Evolutionary conservation across 2,329 filamentous ascomycete species (phyloP), one percentile per base, ranked within the genome.

Genomic region (Fusarium redolens): DNA sequence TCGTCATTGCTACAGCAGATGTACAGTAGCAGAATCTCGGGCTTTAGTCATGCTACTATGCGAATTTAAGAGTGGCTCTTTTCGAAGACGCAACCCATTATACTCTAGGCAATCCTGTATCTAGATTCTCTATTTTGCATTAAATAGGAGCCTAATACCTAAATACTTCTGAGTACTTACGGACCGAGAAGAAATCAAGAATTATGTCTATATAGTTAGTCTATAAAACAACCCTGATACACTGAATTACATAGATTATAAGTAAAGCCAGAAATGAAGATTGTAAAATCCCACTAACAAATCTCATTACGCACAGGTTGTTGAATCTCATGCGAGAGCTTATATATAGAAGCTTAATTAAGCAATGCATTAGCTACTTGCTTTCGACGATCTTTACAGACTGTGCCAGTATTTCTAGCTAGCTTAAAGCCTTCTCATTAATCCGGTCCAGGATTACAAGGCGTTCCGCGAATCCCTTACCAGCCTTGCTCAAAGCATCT

Each of bases 351-450:
- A 50, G 22, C 28, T 28, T 28, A 28, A 7, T 10, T 13, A 4
- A n/a, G 20, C 15, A 22, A 50, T 33, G 30, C 15, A 22, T 50
- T 4, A 22, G 11, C 17, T 22, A 7, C n/a, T 33, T 13, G 11
- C 14, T n/a, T 33, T n/a, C n/a, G 4, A 11, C 3, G 4, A 17
- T 2, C 1, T 4, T 8, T 8, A 8, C 11, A 17, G 18, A 33
- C 2, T 33, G 5, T 8, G 12, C 20, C 1, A 5, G 15, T 15
- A 7, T 18, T 50, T 4, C 7, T 12, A 33, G 7, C 31, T 25
- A 37, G 17, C 17, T 52, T 25, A 37, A 15, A 15, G 22, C 31
- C n/a, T 37, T 37, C 17, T 52, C 48, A 52, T 14, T 35, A 3
- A 52, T 37, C 12, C 31, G 48, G 9, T 52, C 48, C 22, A 52